phyloP scores from a whole-genome alignment of 805 yeast genomes.

The Kuraishia ogatae region DNA sequence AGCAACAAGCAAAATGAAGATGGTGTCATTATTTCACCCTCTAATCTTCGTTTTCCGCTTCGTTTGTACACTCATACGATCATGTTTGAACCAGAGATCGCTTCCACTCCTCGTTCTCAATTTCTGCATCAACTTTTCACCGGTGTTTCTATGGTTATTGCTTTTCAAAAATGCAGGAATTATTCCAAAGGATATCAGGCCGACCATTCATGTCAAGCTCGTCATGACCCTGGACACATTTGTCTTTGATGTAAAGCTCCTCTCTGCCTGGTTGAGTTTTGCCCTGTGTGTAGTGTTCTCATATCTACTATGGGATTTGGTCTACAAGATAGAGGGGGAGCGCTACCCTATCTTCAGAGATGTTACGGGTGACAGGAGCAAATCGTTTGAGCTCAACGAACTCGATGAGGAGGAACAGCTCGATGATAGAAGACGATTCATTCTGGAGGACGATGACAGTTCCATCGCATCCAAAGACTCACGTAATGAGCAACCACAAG shows the following conservation, averaged over 20 bases:
- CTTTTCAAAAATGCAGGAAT: constrained; percentile 52
- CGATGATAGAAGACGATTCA: not conserved
- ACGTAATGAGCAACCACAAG: not conserved
- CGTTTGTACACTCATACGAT: not conserved
- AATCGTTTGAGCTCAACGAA: constrained; percentile 1
- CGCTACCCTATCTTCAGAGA: not conserved
- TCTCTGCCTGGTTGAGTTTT: constrained; percentile 15
- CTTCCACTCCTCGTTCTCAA: constrained; percentile 29
- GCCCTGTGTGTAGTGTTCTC: constrained; percentile 5
- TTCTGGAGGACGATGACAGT: not conserved
- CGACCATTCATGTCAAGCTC: constrained; percentile 39
- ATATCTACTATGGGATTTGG: constrained; percentile 12
- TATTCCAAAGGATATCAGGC: constrained; percentile 47
- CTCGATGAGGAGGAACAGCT: constrained; percentile 6
- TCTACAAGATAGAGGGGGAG: constrained; percentile 7
- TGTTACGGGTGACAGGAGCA: not conserved
- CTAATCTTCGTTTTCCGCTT: not conserved
- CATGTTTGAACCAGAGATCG: constrained; percentile 27
- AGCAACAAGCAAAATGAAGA: not conserved
- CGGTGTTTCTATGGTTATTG: constrained; percentile 44
- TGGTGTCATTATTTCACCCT: not conserved
- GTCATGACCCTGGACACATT: constrained; percentile 33
- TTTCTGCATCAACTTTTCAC: constrained; percentile 41
- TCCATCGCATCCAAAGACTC: not conserved
- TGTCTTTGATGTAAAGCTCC: constrained; percentile 20